A percentile compares a stretch with the other conserved stretches of the same genome.
Evolutionary conservation across 805 yeast species (phyloP).

Genomic region (Nematodospora valgi): DNA sequence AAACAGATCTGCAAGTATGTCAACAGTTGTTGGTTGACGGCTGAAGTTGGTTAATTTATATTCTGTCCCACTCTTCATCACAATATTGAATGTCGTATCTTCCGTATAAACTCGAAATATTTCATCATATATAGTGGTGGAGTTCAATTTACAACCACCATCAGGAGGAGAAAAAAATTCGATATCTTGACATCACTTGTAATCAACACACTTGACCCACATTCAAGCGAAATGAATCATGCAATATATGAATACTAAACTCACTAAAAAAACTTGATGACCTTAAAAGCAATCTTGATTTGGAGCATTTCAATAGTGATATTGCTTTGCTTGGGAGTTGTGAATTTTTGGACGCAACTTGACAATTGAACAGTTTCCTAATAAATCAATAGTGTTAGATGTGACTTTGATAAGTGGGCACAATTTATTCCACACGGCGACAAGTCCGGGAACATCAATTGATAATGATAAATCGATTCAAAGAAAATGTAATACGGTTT

Average conservation of each 20-base stretch:
- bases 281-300: constrained; percentile 18
- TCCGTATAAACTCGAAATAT: too few species aligned
- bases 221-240: constrained; percentile 4
- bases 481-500: constrained; percentile 47
- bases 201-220: not conserved
- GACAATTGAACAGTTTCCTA: constrained; percentile 23
- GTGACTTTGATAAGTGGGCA: constrained; percentile 45
- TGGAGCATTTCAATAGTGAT: constrained; percentile 28
- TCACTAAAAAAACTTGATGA: constrained; percentile 17
- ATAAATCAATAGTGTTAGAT: constrained; percentile 45
- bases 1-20: too few species aligned
- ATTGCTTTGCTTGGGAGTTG: constrained; percentile 46
- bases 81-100: too few species aligned
- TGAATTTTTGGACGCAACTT: constrained; percentile 40
- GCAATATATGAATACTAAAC: constrained; percentile 13
- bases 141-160: too few species aligned
- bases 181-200: not conserved
- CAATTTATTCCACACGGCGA: constrained; percentile 42
- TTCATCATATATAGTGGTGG: too few species aligned
- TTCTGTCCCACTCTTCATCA: too few species aligned
- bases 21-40: too few species aligned
- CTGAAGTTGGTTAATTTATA: too few species aligned
- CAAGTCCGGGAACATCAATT: constrained; percentile 33
- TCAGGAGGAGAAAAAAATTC: too few species aligned
- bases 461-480: constrained; percentile 55